Evolutionary conservation across 805 yeast species (phyloP).

Genomic region (Sugiyamaella marilandica): DNA sequence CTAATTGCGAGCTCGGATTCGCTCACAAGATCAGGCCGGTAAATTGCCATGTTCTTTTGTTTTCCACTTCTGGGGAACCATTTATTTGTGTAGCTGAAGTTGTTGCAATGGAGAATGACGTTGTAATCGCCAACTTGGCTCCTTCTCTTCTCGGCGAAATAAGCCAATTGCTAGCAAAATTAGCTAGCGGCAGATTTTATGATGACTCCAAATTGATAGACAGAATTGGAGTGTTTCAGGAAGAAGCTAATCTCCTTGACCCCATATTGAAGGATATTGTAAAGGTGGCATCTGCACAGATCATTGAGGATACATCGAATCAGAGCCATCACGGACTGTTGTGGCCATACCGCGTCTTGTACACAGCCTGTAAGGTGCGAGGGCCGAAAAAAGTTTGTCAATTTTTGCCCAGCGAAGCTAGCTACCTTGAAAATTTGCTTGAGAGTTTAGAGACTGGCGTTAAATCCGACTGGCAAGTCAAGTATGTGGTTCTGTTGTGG

Average conservation of each 20-base stretch:
- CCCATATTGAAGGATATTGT: constrained; percentile 13
- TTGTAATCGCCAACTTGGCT: constrained; percentile 21
- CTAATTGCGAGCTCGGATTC: too few species aligned
- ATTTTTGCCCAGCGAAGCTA: constrained; percentile 57
- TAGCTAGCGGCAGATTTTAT: background rate
- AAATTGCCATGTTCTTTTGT: too few species aligned
- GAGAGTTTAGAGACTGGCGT: constrained; percentile 21
- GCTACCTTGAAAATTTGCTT: constrained; percentile 40
- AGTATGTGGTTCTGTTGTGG: constrained; percentile 61
- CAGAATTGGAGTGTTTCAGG: constrained; percentile 25
- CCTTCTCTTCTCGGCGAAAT: constrained; percentile 15
- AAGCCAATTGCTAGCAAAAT: background rate
- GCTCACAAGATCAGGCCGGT: too few species aligned
- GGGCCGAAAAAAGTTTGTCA: constrained; percentile 58
- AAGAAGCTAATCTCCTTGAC: constrained; percentile 26
- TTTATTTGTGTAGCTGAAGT: too few species aligned
- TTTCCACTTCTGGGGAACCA: too few species aligned
- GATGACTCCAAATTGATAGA: constrained; percentile 3
- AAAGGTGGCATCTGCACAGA: background rate
- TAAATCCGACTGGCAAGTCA: constrained; percentile 40
- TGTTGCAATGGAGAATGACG: constrained; percentile 13
- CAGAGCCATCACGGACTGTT: background rate
- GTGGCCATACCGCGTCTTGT: constrained; percentile 41
- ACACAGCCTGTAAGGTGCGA: constrained; percentile 59
- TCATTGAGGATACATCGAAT: background rate